Conservation (phyloP, 805 yeast species). For the Priceomyces carsonii region DNA sequence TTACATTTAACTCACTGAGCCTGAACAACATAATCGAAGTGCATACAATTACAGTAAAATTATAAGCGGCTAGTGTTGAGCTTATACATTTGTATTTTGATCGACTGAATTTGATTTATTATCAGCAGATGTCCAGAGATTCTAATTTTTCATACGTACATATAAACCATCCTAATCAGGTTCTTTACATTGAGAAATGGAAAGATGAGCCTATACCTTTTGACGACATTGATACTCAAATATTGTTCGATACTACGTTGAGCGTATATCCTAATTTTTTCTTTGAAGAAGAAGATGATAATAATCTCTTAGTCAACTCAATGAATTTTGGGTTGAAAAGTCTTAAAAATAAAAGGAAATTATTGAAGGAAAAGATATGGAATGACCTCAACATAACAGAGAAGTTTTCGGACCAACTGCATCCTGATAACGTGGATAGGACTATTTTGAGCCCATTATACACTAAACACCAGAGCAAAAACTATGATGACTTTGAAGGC, state of each 20-base stretch:
- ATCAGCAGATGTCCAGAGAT: slow-evolving; percentile 16
- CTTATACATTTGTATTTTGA: too few species aligned
- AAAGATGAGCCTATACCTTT: slow-evolving; percentile 38
- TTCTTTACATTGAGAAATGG: slow-evolving; percentile 44
- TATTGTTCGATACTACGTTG: slow-evolving; percentile 37
- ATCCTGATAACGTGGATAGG: slow-evolving; percentile 22
- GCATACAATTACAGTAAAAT: too few species aligned
- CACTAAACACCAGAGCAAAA: slow-evolving; percentile 12
- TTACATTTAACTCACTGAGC: too few species aligned
- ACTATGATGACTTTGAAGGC: slow-evolving; percentile 14
- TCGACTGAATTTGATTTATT: too few species aligned
- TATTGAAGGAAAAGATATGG: slow-evolving; percentile 36
- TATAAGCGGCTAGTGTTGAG: too few species aligned
- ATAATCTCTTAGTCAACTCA: slow-evolving; percentile 35
- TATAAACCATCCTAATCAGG: slow-evolving; percentile 39
- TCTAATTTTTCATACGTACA: slow-evolving; percentile 32
- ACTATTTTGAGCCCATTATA: slow-evolving; percentile 33
- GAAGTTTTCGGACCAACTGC: slow-evolving; percentile 24
- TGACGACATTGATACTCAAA: slow-evolving; percentile 42
- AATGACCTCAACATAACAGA: slow-evolving; percentile 30
- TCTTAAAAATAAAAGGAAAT: slow-evolving; percentile 31
- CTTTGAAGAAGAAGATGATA: slow-evolving; percentile 42
- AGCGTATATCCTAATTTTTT: slow-evolving; percentile 36
- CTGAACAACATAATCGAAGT: too few species aligned
- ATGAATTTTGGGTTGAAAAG: slow-evolving; percentile 40